phyloP scores from a whole-genome alignment of 805 yeast species.

The Tanozyma kutaoensis region DNA sequence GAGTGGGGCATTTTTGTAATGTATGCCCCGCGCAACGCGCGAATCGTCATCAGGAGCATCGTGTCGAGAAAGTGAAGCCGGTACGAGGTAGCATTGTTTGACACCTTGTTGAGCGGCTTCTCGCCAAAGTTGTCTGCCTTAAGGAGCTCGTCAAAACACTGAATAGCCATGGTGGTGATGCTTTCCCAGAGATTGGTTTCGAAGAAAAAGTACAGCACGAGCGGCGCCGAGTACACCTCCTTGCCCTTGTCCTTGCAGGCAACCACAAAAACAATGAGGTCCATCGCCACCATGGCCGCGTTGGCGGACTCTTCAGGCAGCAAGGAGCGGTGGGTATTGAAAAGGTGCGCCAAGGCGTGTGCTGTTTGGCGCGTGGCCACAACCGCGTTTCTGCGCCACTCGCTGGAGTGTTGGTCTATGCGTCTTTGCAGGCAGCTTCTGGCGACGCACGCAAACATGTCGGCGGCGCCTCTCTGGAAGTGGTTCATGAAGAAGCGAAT shows the following conservation, averaged over 20 bases:
- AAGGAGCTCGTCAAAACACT: slow-evolving; percentile 2
- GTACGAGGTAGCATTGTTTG: slow-evolving; percentile 2
- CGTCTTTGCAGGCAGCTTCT: slow-evolving; percentile 34
- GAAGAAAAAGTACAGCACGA: slow-evolving; percentile 38
- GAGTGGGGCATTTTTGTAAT: slow-evolving; percentile 2
- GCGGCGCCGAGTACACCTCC: slow-evolving; percentile 20
- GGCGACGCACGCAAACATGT: slow-evolving; percentile 28
- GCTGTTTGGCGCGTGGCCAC: slow-evolving; percentile 22
- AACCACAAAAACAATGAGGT: slow-evolving; percentile 16
- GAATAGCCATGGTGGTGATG: slow-evolving; percentile 1
- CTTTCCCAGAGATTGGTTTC: slow-evolving; percentile 1
- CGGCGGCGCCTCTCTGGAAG: slow-evolving; percentile 30
- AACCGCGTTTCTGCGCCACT: slow-evolving; percentile 27
- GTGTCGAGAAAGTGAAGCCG: slow-evolving; percentile 1
- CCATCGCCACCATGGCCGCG: slow-evolving; percentile 17
- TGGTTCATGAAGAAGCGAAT: slow-evolving; percentile 37
- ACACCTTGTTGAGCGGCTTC: slow-evolving; percentile 1
- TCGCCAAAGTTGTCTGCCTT: not conserved
- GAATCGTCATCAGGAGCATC: slow-evolving; percentile 1
- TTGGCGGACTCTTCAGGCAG: slow-evolving; percentile 5
- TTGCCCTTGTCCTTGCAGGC: slow-evolving; percentile 11
- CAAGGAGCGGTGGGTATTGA: slow-evolving; percentile 7
- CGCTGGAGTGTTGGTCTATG: slow-evolving; percentile 23
- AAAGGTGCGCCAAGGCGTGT: slow-evolving; percentile 10
- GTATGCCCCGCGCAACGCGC: slow-evolving; percentile 1